A percentile compares a stretch with the other conserved stretches of the same genome.
These are phyloP conservation scores for Zymoseptoria pseudotritici DNA, from an alignment of 2,329 filamentous ascomycete species.

Conservation along the genomic window DNA sequence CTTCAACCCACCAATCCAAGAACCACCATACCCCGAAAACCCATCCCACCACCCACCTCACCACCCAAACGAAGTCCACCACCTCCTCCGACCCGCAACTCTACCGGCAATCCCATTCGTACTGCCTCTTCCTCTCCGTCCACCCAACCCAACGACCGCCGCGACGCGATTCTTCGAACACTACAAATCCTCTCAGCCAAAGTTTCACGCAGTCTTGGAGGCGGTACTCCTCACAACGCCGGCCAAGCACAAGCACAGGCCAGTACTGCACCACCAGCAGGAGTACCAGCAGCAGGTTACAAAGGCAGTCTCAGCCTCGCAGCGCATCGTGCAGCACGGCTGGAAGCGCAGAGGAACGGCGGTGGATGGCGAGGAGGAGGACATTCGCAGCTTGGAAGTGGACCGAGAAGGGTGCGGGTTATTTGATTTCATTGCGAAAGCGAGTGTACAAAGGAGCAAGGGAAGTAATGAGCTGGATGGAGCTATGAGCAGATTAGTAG, in stretches of 20 bases:
- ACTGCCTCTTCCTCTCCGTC: not conserved
- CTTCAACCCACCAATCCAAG: not conserved
- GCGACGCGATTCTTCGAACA: constrained; percentile 17
- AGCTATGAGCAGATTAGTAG: no score
- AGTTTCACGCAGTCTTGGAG: not conserved
- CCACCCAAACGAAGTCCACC: no score
- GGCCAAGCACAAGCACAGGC: not conserved
- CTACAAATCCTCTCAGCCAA: constrained; percentile 15
- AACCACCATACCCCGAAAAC: not conserved
- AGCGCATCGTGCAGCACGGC: not conserved
- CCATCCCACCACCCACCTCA: not conserved
- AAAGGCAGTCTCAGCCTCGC: not conserved
- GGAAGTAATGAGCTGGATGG: no score
- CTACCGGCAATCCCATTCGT: not conserved
- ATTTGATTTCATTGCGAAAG: no score
- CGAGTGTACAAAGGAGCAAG: no score
- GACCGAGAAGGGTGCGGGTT: no score
- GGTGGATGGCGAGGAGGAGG: no score
- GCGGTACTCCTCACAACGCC: no score
- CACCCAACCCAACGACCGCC: constrained; percentile 5
- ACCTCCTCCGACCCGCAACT: not conserved
- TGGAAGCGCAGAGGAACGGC: not conserved
- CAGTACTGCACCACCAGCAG: no score
- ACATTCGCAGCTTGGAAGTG: no score
- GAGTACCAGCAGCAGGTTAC: not conserved